Evolutionary conservation across 495 filamentous ascomycete genomes (phyloP), one percentile per base, ranked within the genome.

Genomic region (Amorphotheca resinae): DNA sequence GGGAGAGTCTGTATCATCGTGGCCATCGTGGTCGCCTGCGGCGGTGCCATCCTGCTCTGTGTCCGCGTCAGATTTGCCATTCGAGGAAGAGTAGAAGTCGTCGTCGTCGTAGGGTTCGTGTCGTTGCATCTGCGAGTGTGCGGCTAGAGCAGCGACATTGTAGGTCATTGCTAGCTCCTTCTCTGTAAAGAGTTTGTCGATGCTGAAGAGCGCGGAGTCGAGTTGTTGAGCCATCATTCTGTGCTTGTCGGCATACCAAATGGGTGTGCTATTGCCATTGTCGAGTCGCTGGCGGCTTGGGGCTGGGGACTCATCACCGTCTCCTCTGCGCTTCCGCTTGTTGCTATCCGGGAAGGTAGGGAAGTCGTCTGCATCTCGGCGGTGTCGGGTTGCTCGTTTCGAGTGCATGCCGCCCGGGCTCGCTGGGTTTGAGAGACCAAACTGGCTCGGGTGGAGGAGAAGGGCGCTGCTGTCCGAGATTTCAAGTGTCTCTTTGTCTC

Each of bases 111-210:
- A 74, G 52, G 55, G 69, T 58, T 26, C 60, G 64, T 58, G 69
- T 15, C 48, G 36, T 64, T 65, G 66, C 59, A 66, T 74, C 64
- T 56, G 73, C 52, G 49, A 66, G 49, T 70, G 62, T 9, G 82
- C 73, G 8, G 79, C 79, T 16, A 84, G 55, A 33, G 80, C 79
- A 0, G 85, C 80, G 21, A 72, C 62, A 50, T 84, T 84, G 33
- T 82, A 79, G 3, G 79, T 77, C 60, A 84, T 69, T 22, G 74
- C 70, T 9, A 95, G 76, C 60, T 96, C 89, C 63, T 89, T 94
- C 47, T 95, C 87, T 0, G 85, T 93, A 55, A 96, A 95, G 18
- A 96, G 76, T 44, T 86, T 83, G 39, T 93, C 80, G 45, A 96
- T 77, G 34, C 80, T 85, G 61, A 87, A 91, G 1, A 77, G 53